Evolutionary conservation across 805 yeast genomes (phyloP).

Genomic region (Wickerhamomyces queroliae): DNA sequence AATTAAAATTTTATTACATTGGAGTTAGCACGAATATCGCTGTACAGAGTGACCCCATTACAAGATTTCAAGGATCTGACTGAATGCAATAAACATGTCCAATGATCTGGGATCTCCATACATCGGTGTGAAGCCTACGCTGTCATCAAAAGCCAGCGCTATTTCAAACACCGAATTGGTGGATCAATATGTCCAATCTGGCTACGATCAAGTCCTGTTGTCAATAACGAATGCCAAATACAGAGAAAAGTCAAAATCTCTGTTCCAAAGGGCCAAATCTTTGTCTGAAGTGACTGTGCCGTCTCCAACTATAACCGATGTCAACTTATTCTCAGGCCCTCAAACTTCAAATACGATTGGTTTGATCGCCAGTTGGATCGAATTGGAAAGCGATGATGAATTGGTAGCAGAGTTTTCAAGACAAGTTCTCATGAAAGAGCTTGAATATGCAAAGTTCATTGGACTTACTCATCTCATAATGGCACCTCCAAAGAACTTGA

Average conservation of each 20-base stretch:
- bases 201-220: conserved; percentile 47
- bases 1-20: too few species aligned
- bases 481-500: conserved; percentile 59
- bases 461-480: conserved; percentile 51
- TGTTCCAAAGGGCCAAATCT: conserved; percentile 29
- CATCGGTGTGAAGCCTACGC: conserved; percentile 44
- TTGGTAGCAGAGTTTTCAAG: conserved; percentile 45
- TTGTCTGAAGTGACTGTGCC: conserved; percentile 27
- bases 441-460: conserved; percentile 50
- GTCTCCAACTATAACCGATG: conserved; percentile 34
- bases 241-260: conserved; percentile 34
- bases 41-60: too few species aligned
- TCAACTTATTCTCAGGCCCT: conserved; percentile 35
- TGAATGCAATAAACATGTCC: not conserved
- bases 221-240: conserved; percentile 50
- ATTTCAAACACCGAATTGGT: conserved; percentile 25
- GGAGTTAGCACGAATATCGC: too few species aligned
- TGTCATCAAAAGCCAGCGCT: conserved; percentile 24
- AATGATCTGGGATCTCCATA: conserved; percentile 11
- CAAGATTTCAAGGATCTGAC: too few species aligned
- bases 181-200: conserved; percentile 24
- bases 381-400: conserved; percentile 48
- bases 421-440: conserved; percentile 54
- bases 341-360: conserved; percentile 44
- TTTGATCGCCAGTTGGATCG: conserved; percentile 63